These are phyloP conservation scores for Paracorniculantispora psalliotae DNA, from an alignment of 2,329 filamentous ascomycete species.

Conservation along the genomic window DNA sequence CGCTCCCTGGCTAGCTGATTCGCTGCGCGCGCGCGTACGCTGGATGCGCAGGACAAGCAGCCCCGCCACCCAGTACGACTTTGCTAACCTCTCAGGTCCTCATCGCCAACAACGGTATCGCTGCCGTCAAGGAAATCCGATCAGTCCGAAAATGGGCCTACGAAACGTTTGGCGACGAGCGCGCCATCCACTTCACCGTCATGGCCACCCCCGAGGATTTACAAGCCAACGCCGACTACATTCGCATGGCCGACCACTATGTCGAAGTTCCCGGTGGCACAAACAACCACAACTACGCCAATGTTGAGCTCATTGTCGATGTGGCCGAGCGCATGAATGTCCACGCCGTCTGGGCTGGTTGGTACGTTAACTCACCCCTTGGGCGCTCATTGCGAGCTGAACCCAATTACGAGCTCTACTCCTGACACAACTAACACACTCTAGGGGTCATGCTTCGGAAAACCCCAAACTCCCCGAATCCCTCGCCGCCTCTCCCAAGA, in stretches of 20 bases:
- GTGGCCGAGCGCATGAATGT: constrained; percentile 98
- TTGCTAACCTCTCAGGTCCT: constrained; percentile 64
- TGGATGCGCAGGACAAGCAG: too few relatives aligned
- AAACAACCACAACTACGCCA: constrained; percentile 99
- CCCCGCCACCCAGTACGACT: too few relatives aligned
- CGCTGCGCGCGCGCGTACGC: too few relatives aligned
- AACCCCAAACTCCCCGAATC: constrained; percentile 97
- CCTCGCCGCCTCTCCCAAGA: constrained; percentile 90
- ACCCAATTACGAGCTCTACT: too few relatives aligned
- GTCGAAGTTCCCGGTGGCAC: constrained; percentile 98
- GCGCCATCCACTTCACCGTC: constrained; percentile 97
- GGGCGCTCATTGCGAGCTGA: too few relatives aligned
- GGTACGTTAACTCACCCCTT: too few relatives aligned
- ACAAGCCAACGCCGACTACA: constrained; percentile 96
- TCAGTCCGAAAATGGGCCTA: constrained; percentile 99
- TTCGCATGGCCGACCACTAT: constrained; percentile 99
- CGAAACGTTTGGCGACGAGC: constrained; percentile 97
- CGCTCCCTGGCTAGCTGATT: too few relatives aligned
- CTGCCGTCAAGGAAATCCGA: constrained; percentile 97
- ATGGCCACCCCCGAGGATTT: constrained; percentile 99
- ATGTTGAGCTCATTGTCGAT: constrained; percentile 98
- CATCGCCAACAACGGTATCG: constrained; percentile 99
- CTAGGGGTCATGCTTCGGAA: constrained; percentile 93
- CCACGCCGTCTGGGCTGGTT: constrained; percentile 98
- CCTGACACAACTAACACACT: neutral